Base-by-base conservation (phyloP, 2,329 filamentous ascomycete genomes). In the Fusarium poae region DNA sequence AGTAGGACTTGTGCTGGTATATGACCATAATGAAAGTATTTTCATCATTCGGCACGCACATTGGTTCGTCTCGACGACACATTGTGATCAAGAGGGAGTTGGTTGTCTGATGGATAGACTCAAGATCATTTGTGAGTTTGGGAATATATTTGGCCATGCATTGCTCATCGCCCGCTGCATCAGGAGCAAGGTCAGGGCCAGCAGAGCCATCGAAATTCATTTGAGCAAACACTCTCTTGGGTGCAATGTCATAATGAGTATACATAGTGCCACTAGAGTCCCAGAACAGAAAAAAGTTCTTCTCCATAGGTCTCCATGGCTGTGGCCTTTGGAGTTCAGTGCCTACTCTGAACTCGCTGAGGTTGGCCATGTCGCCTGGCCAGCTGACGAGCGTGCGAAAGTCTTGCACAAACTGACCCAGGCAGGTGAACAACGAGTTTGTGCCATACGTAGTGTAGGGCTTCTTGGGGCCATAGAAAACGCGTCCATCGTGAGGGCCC, bases 231-330 rank as follows among this genome's bases (percentile, higher is more conserved):
- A 77, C 78, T 0, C 87, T 83, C 20, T 77, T 77, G 0, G 86
- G 86, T 1, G 72, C 68, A 3, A 88, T 72, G 65, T 88, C 85
- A 72, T 88, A 82, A 72, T 89, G 86, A 2, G 81, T 79, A 71
- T 87, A 87, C 50, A 82, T 76, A 21, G 79, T 72, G 7, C 80
- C 82, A 0, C 77, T 59, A 0, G 63, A 59, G 64, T 88, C 86
- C 87, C 87, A 89, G 77, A 89, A 89, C 4, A 86, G 62, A 67
- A 89, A 89, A 80, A 82, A 90, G 70, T 90, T 89, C 82, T 89
- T 89, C 76, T 90, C 87, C 27, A 89, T 70, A 1, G 69, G 35
- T 4, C 73, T 71, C 69, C 78, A 84, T 0, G 84, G 82, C 3
- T 69, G 60, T 0, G 85, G 86, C 0, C 86, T 79, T 37, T 84